These are phyloP conservation scores for Candida succiphila DNA, from an alignment of 805 yeast species.

Conservation along the genomic window DNA sequence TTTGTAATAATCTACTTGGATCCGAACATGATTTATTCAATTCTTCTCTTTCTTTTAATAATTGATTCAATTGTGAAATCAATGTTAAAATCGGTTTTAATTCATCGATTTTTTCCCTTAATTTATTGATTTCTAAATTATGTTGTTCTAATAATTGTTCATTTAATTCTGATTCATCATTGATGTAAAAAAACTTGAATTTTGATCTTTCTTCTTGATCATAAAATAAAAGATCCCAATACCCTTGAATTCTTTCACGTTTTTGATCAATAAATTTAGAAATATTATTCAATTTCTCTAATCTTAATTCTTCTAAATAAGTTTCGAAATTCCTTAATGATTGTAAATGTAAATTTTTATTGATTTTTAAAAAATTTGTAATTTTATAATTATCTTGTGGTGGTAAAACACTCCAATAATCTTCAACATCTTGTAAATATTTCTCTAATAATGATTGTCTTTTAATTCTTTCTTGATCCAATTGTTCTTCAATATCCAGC, in stretches of 20 bases:
- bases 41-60: slow-evolving; percentile 49
- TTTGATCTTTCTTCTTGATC: slow-evolving; percentile 37
- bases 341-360: slow-evolving; percentile 35
- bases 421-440: slow-evolving; percentile 23
- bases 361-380: slow-evolving; percentile 26
- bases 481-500: slow-evolving; percentile 3
- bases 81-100: slow-evolving; percentile 46
- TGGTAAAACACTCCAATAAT: slow-evolving; percentile 36
- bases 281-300: slow-evolving; percentile 52
- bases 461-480: slow-evolving; percentile 22
- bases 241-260: slow-evolving; percentile 43
- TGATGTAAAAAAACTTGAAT: slow-evolving; percentile 33
- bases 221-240: slow-evolving; percentile 57
- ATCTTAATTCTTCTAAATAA: slow-evolving; percentile 49
- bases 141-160: slow-evolving; percentile 56
- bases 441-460: slow-evolving; percentile 28
- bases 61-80: slow-evolving; percentile 43
- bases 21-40: slow-evolving; percentile 68
- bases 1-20: slow-evolving; percentile 65
- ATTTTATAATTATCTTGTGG: slow-evolving; percentile 20
- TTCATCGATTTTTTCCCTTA: slow-evolving; percentile 39
- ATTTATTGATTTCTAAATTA: slow-evolving; percentile 46
- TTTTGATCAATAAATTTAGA: slow-evolving; percentile 59
- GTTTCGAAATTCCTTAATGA: slow-evolving; percentile 40
- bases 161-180: slow-evolving; percentile 30